Evolutionary conservation across 2,329 filamentous ascomycete species (phyloP).

Genomic region (Albophoma yamanashiensis): DNA sequence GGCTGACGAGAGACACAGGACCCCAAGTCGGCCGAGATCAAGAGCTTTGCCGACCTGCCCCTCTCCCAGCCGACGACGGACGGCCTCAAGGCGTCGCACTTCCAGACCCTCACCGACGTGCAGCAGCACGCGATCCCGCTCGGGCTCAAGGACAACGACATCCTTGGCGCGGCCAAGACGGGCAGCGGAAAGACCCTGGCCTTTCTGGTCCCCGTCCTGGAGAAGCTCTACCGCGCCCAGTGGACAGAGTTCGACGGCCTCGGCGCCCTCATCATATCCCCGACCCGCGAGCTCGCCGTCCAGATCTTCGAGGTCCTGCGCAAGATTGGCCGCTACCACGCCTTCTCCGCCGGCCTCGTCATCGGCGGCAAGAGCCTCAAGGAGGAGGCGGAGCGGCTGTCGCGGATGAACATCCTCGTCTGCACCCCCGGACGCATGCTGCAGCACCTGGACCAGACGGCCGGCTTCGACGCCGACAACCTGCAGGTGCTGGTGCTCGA

Average conservation of each 20-base stretch:
- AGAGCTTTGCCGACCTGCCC: conserved; percentile 73
- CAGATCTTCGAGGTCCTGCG: conserved; percentile 93
- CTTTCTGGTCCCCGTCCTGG: conserved; percentile 83
- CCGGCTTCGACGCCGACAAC: conserved; percentile 80
- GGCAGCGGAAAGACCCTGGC: conserved; percentile 92
- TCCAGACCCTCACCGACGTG: conserved; percentile 82
- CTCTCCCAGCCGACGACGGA: conserved; percentile 69
- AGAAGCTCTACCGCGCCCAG: conserved; percentile 80
- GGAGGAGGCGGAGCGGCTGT: conserved; percentile 75
- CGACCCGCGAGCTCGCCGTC: conserved; percentile 87
- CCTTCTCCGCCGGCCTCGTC: conserved; percentile 83
- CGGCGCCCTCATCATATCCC: conserved; percentile 85
- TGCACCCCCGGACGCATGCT: conserved; percentile 92
- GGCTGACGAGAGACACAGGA: conserved; percentile 32
- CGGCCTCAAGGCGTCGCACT: conserved; percentile 79
- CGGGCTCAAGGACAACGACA: conserved; percentile 75
- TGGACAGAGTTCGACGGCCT: conserved; percentile 89
- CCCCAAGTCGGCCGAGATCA: conserved; percentile 44
- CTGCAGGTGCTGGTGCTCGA: conserved; percentile 88
- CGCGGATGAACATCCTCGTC: conserved; percentile 92
- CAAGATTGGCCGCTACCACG: conserved; percentile 80
- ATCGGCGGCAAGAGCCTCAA: conserved; percentile 88
- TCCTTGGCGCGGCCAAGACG: conserved; percentile 90
- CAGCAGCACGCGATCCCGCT: conserved; percentile 82
- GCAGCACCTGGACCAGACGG: conserved; percentile 92